Evolutionary conservation across 352 stramenopile genomes (phyloP), one percentile per base, ranked within the genome.

Genomic region (Phytophthora melonis): DNA sequence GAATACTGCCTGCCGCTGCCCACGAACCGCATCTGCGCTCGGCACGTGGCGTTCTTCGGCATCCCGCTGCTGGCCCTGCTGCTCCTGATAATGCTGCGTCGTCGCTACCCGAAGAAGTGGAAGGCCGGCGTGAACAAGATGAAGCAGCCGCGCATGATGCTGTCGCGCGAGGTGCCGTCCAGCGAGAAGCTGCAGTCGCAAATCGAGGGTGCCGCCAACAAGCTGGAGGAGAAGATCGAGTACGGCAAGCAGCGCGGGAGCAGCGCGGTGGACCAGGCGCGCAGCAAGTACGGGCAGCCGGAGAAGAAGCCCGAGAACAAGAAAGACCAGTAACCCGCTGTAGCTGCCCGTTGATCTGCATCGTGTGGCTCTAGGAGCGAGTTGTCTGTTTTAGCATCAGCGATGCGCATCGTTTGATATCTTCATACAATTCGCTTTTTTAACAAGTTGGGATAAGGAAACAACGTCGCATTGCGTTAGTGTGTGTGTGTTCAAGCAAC

Each of bases 91-190:
- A 62, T 89, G 58, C 50, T 89, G 25, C 87, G 85, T 52, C 85
- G 85, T 25, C 85, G 79, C 25, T 90, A 93, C 70, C 85, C 87
- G 32, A 88, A 93, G 57, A 83, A 86, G 57, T 94, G 85, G 85
- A 82, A 84, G 2, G 80, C 80, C 0, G 69, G 78, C 43, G 80
- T 92, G 71, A 77, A 87, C 58, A 86, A 79, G 60, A 73, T 93
- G 19, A 72, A 79, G 45, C 64, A 67, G 36, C 82, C 89, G 56
- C 77, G 82, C 30, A 72, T 78, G 39, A 77, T 76, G 27, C 47
- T 94, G 55, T 77, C 79, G 52, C 78, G 74, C 41, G 86, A 88
- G 36, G 64, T 81, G 68, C 63, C 73, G 32, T 61, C 66, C 13
- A 70, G 19, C 49, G 71, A 82, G n/a, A 83, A 88, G 59, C 71